Evolutionary conservation across 306 rosid species (phyloP).

Genomic region (Citrullus colocynthis): DNA sequence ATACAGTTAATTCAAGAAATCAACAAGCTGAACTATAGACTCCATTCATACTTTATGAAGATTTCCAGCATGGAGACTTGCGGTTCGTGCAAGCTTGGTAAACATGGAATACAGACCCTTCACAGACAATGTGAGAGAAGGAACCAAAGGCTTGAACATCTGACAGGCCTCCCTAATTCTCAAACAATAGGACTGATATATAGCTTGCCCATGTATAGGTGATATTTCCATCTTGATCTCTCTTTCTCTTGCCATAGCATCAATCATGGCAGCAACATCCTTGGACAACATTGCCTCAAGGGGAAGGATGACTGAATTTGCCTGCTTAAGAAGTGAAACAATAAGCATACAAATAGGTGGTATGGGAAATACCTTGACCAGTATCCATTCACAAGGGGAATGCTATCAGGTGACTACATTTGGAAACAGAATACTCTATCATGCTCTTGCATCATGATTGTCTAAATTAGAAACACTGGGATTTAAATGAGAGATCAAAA

Average conservation of each 20-base stretch:
- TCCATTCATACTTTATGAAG: slow-evolving; percentile 68
- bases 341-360: slow-evolving; percentile 13
- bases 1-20: not conserved
- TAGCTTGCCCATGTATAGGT: slow-evolving; percentile 91
- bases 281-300: slow-evolving; percentile 80
- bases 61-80: slow-evolving; percentile 92
- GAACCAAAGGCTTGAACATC: slow-evolving; percentile 63
- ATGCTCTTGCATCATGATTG: not conserved
- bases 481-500: slow-evolving; percentile 9
- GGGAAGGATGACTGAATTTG: slow-evolving; percentile 75
- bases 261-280: slow-evolving; percentile 88
- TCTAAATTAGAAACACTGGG: not conserved
- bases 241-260: slow-evolving; percentile 57
- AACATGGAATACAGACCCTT: slow-evolving; percentile 77
- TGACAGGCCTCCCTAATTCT: slow-evolving; percentile 74
- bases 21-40: slow-evolving; percentile 13
- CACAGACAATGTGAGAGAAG: slow-evolving; percentile 59
- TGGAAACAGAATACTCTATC: not conserved
- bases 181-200: slow-evolving; percentile 71
- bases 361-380: slow-evolving; percentile 3
- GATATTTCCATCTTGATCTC: slow-evolving; percentile 76
- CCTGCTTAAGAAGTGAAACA: slow-evolving; percentile 35
- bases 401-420: not conserved
- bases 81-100: slow-evolving; percentile 78
- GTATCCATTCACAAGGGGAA: not conserved